These are phyloP conservation scores for Auriscalpium orientale DNA, from an alignment of 768 basidiomycete species.

Conservation along the genomic window DNA sequence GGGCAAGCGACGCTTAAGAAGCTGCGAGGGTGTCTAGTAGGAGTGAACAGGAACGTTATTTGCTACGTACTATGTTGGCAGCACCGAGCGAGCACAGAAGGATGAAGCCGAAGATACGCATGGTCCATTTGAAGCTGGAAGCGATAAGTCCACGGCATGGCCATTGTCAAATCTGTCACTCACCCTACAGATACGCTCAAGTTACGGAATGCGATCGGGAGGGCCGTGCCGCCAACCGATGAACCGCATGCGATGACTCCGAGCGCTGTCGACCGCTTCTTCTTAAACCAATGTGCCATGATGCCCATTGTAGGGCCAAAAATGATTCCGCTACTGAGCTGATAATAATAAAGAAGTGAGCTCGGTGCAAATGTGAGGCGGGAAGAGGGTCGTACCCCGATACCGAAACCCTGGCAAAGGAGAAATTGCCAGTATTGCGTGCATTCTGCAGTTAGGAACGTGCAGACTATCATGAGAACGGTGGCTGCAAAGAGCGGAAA, in stretches of 20 bases:
- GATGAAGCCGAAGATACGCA: constrained; percentile 63
- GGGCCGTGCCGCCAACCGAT: constrained; percentile 59
- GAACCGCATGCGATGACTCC: constrained; percentile 60
- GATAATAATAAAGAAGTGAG: background rate
- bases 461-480: constrained; percentile 41
- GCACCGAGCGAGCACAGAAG: constrained; percentile 42
- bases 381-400: constrained; percentile 41
- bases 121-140: constrained; percentile 69
- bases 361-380: background rate
- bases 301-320: constrained; percentile 56
- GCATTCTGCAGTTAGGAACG: constrained; percentile 66
- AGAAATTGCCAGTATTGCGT: constrained; percentile 72
- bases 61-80: constrained; percentile 39
- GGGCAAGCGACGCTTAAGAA: constrained; percentile 39
- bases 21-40: constrained; percentile 18
- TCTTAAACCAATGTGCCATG: constrained; percentile 69
- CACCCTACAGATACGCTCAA: constrained; percentile 51
- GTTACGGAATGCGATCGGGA: constrained; percentile 54
- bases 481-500: constrained; percentile 42
- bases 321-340: constrained; percentile 40
- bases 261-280: constrained; percentile 45
- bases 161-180: background rate
- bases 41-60: constrained; percentile 7
- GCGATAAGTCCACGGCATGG: background rate
- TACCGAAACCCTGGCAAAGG: constrained; percentile 61